A percentile compares a stretch with the other conserved stretches of the same genome.
Conservation (phyloP, 83 land plant species). For the Thuja plicata region DNA sequence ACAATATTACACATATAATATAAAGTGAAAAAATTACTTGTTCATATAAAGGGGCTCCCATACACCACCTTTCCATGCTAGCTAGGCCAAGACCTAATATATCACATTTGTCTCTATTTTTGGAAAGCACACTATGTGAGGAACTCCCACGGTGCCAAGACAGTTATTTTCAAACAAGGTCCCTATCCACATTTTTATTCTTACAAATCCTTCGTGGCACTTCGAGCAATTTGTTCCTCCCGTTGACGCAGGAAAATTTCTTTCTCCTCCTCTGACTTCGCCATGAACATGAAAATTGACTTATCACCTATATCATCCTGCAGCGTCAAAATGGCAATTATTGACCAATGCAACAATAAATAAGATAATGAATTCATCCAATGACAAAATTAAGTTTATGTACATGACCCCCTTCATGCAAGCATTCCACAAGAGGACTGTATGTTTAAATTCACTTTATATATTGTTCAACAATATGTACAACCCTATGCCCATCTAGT, state of each 20-base stretch:
- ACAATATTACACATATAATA: neutral
- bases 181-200: neutral
- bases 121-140: neutral
- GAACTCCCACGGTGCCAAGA: neutral
- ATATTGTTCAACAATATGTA: no score
- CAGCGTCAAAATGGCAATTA: neutral
- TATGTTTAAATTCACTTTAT: no score
- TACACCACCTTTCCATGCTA: neutral
- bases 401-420: no score
- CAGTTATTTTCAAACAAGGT: neutral
- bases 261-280: conserved; percentile 81
- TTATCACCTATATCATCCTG: conserved; percentile 99
- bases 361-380: neutral
- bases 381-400: neutral
- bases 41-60: neutral
- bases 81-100: neutral
- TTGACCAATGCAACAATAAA: neutral
- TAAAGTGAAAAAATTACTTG: neutral
- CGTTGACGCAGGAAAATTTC: conserved; percentile 47
- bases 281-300: conserved; percentile 90
- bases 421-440: no score
- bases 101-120: neutral
- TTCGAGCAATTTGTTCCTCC: conserved; percentile 10
- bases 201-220: neutral
- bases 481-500: no score